Percentiles rank a stretch among this genome's conserved stretches.
phyloP scores from a whole-genome alignment of 2,329 filamentous ascomycete species.

The Trematosphaeria pertusa region DNA sequence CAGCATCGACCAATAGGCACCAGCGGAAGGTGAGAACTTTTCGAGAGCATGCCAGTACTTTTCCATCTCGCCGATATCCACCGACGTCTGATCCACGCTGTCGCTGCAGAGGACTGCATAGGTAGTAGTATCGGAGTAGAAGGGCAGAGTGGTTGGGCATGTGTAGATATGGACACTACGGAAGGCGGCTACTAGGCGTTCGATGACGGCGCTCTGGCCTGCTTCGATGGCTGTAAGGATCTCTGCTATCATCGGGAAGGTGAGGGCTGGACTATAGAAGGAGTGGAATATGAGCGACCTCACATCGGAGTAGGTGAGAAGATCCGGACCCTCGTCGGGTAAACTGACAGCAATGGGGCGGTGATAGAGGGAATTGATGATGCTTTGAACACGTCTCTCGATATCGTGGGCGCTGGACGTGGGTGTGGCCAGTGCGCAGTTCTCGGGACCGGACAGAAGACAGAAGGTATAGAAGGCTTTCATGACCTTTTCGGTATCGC shows the following conservation, averaged over 20 bases:
- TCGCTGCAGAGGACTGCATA: conserved; percentile 51
- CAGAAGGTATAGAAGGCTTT: conserved; percentile 55
- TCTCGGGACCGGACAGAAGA: conserved; percentile 47
- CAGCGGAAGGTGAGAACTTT: conserved; percentile 42
- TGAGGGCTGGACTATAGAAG: conserved; percentile 44
- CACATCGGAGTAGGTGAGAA: conserved; percentile 52
- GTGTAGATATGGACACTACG: conserved; percentile 31
- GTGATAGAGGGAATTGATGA: conserved; percentile 49
- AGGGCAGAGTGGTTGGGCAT: conserved; percentile 28
- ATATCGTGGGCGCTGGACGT: conserved; percentile 44
- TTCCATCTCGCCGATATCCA: conserved; percentile 36
- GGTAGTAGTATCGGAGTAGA: conserved; percentile 14
- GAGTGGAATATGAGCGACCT: conserved; percentile 44
- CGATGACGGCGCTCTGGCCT: conserved; percentile 28
- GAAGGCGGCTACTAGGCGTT: conserved; percentile 25
- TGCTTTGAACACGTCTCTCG: conserved; percentile 37
- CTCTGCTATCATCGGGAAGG: conserved; percentile 44
- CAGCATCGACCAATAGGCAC: conserved; percentile 48
- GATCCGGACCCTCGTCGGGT: conserved; percentile 26
- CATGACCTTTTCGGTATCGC: conserved; percentile 54
- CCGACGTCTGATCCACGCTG: conserved; percentile 39
- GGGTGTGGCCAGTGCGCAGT: conserved; percentile 49
- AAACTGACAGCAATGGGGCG: conserved; percentile 48
- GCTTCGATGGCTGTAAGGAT: conserved; percentile 45
- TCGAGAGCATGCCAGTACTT: conserved; percentile 45